Conservation (phyloP, 2,329 filamentous ascomycete genomes). For the Hypoxylon sp. region DNA sequence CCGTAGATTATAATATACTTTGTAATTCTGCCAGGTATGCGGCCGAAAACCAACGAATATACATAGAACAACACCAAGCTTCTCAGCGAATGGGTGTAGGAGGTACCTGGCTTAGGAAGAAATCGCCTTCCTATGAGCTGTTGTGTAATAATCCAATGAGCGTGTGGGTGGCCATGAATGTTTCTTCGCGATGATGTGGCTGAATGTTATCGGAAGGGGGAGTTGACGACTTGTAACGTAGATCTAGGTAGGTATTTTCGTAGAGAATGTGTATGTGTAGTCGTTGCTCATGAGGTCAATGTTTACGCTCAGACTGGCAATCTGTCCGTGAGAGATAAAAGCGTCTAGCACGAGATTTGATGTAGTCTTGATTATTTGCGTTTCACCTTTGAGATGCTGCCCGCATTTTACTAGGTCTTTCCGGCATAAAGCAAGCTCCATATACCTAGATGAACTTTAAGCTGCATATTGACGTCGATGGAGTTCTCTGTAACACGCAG, state of each 20-base stretch:
- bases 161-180: slow-evolving; percentile 4
- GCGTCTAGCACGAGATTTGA: not conserved
- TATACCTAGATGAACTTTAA: slow-evolving; percentile 11
- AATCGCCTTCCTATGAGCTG: slow-evolving; percentile 15
- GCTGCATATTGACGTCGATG: slow-evolving; percentile 39
- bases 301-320: slow-evolving; percentile 21
- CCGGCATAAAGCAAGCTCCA: slow-evolving; percentile 6
- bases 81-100: slow-evolving; percentile 12
- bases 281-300: slow-evolving; percentile 7
- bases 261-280: slow-evolving; percentile 1
- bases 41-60: slow-evolving; percentile 7
- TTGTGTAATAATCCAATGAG: slow-evolving; percentile 17
- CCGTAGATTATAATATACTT: slow-evolving; percentile 19
- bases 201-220: not conserved
- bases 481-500: slow-evolving; percentile 21
- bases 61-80: slow-evolving; percentile 1
- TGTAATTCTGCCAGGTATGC: not conserved
- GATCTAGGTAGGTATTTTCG: slow-evolving; percentile 6
- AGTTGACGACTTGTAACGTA: slow-evolving; percentile 3
- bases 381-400: slow-evolving; percentile 14
- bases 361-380: slow-evolving; percentile 1
- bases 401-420: slow-evolving; percentile 15
- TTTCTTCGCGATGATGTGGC: slow-evolving; percentile 14
- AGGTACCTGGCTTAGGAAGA: slow-evolving; percentile 8
- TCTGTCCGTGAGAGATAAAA: slow-evolving; percentile 10